phyloP scores from a whole-genome alignment of 2,329 filamentous ascomycete species.

The Phoma sp. region DNA sequence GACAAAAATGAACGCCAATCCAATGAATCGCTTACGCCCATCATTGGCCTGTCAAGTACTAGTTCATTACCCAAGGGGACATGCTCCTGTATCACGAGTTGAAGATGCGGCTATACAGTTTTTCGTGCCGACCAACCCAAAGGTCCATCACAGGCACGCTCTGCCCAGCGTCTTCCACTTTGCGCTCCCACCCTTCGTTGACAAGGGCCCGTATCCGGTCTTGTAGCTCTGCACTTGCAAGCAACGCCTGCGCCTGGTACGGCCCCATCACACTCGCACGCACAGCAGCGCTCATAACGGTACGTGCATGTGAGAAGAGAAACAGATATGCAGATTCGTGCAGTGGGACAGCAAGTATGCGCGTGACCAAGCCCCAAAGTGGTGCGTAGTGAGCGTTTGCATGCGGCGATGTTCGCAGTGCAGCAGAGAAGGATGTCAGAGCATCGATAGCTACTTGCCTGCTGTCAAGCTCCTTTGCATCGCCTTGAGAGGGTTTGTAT shows the following conservation, averaged over 20 bases:
- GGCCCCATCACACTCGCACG: slow-evolving; percentile 79
- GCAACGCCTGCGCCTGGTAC: slow-evolving; percentile 76
- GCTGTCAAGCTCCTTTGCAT: not conserved
- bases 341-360: slow-evolving; percentile 64
- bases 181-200: slow-evolving; percentile 63
- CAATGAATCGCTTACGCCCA: not conserved
- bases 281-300: slow-evolving; percentile 76
- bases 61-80: not conserved
- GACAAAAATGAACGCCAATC: not conserved
- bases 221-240: slow-evolving; percentile 68
- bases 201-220: slow-evolving; percentile 64
- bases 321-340: slow-evolving; percentile 76
- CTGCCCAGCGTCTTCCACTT: slow-evolving; percentile 72
- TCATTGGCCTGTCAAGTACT: not conserved
- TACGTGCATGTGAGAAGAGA: slow-evolving; percentile 76
- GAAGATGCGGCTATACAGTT: slow-evolving; percentile 84
- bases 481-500: slow-evolving; percentile 17
- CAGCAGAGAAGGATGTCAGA: slow-evolving; percentile 36
- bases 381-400: slow-evolving; percentile 69
- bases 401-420: slow-evolving; percentile 36
- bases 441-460: slow-evolving; percentile 26
- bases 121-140: slow-evolving; percentile 82
- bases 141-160: slow-evolving; percentile 78
- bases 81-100: slow-evolving; percentile 64
- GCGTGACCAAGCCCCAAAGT: slow-evolving; percentile 70